Evolutionary conservation across 257 asterid species (phyloP).

Genomic region (Oldenlandia corymbosa): DNA sequence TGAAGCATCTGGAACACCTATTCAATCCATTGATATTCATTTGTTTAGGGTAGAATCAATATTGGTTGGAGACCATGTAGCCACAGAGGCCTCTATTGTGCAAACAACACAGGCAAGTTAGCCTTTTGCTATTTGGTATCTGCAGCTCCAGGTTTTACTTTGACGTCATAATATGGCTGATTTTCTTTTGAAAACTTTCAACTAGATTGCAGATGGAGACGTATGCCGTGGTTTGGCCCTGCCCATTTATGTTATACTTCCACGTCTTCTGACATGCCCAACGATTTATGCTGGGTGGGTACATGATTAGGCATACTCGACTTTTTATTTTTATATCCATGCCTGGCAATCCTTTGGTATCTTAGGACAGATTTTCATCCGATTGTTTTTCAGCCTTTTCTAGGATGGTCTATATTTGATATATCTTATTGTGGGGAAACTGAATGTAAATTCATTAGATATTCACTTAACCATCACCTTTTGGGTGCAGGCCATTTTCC

Average conservation of each 20-base stretch:
- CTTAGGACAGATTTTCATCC: background rate
- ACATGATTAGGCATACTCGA: conserved; percentile 3
- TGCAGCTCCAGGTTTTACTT: conserved; percentile 8
- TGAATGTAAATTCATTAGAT: background rate
- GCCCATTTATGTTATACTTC: conserved; percentile 67
- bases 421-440: background rate
- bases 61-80: conserved; percentile 72
- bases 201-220: conserved; percentile 83
- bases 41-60: conserved; percentile 78
- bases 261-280: conserved; percentile 86
- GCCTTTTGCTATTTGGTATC: conserved; percentile 16
- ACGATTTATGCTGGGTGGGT: conserved; percentile 78
- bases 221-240: conserved; percentile 55
- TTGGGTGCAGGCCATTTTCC: conserved; percentile 63
- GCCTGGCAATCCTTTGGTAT: background rate
- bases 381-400: background rate
- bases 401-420: background rate
- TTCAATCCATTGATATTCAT: conserved; percentile 72
- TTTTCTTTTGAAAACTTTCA: conserved; percentile 17
- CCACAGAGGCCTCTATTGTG: conserved; percentile 62
- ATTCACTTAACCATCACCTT: background rate
- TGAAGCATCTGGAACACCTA: conserved; percentile 65
- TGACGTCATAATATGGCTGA: conserved; percentile 1
- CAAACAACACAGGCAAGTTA: conserved; percentile 82
- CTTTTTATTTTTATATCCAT: background rate